Evolutionary conservation across 768 basidiomycete species (phyloP), one percentile per base, ranked within the genome.

Genomic region (Mycena crocata): DNA sequence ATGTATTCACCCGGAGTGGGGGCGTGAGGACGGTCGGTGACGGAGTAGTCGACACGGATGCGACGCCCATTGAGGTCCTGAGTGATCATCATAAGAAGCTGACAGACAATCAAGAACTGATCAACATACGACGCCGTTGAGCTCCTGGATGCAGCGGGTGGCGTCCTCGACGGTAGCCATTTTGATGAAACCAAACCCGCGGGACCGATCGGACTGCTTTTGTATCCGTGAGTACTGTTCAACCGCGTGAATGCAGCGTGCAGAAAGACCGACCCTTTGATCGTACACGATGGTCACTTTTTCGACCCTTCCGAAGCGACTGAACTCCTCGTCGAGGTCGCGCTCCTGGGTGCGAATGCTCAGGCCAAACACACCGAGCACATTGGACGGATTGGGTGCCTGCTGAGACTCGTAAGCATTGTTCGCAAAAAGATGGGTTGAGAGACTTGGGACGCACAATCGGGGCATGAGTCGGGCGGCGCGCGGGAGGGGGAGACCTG

Each of bases 1-100:
- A 97, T 97, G 79, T 98, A 99, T 81, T 98, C 94, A 66, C 97
- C 97, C 5, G 97, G 97, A 13, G 97, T 99, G 12, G 98, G 95
- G 17, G 93, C 91, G 79, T 99, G 97, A 28, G 97, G 94, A 49
- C 94, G 89, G 67, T 93, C 90, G 13, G 97, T 99, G 52, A 97
- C 93, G 0, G 95, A 98, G 76, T 93, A 99, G 76, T 99, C 97
- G 37, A 99, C 98, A 62, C 97, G 94, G 72, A 99, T 96, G 59
- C 93, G 90, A 66, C 97, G 93, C 28, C 96, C 97, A 73, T 99
- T 97, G 58, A 99, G 84, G 72, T 96, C 95, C 95, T 96, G 61
- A 8, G 31, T 30, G 13, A 45, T 37, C 50, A 54, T 45, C 26
- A 42, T 56, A 62, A 68, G 46, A 66, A 48, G 40, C 21, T 51